These are phyloP conservation scores for Solanum appendiculatum DNA, from an alignment of 257 asterid genomes.

Conservation along the genomic window DNA sequence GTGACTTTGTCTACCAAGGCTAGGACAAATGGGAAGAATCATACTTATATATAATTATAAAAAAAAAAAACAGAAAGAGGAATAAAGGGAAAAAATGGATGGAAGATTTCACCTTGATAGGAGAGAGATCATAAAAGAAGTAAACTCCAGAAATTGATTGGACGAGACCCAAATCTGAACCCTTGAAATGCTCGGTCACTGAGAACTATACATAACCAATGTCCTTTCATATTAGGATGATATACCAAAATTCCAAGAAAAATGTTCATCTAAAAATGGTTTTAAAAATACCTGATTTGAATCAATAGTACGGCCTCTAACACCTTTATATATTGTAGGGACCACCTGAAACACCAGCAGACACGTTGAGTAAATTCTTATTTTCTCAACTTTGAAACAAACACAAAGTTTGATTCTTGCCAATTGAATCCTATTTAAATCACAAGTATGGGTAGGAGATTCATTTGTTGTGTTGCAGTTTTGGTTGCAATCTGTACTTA, in stretches of 20 bases:
- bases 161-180: constrained; percentile 44
- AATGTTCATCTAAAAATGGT: constrained; percentile 1
- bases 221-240: not conserved
- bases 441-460: not conserved
- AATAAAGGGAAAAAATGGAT: not conserved
- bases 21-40: not conserved
- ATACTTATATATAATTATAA: not conserved
- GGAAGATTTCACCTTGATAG: constrained; percentile 60
- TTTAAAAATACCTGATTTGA: constrained; percentile 72
- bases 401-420: not conserved
- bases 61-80: not conserved
- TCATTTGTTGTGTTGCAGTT: not conserved
- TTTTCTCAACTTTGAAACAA: not conserved
- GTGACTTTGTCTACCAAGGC: not conserved
- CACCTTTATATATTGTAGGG: constrained; percentile 70
- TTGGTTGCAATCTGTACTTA: not conserved
- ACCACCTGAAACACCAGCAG: constrained; percentile 69
- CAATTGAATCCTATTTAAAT: not conserved
- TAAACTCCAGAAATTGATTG: constrained; percentile 76
- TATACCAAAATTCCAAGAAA: not conserved
- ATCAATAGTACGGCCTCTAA: constrained; percentile 63
- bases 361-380: not conserved
- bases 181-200: constrained; percentile 89
- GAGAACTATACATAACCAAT: constrained; percentile 63
- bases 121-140: constrained; percentile 94